Conservation (phyloP, 352 stramenopile species). For the Globisporangium emineosum region DNA sequence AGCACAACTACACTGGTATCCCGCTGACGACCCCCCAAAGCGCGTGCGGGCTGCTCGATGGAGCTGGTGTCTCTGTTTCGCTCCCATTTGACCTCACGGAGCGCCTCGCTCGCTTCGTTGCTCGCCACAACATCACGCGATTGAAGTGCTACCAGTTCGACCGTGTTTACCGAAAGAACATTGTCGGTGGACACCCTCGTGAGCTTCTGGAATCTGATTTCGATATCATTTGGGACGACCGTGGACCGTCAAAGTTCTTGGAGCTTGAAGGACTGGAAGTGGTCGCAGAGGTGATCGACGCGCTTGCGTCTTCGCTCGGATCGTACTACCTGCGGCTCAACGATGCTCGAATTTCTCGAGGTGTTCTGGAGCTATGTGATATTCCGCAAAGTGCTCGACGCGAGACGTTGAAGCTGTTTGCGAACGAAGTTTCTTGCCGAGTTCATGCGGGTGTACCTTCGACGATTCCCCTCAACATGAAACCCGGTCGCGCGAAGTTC, state of each 20-base stretch:
- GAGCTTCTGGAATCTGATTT: conserved; percentile 84
- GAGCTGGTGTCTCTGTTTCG: conserved; percentile 73
- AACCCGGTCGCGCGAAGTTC: conserved; percentile 72
- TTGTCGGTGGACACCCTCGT: conserved; percentile 70
- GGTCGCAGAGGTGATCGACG: conserved; percentile 68
- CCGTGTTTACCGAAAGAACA: conserved; percentile 75
- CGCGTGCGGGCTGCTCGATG: conserved; percentile 66
- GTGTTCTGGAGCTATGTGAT: conserved; percentile 67
- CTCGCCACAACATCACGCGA: conserved; percentile 72
- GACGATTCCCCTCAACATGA: conserved; percentile 52
- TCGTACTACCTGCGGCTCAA: conserved; percentile 82
- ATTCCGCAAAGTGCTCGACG: conserved; percentile 48
- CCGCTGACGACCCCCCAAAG: conserved; percentile 50
- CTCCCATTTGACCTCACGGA: conserved; percentile 85
- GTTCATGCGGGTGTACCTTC: conserved; percentile 61
- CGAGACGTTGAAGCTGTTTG: conserved; percentile 74
- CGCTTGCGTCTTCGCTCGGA: conserved; percentile 52
- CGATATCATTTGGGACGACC: conserved; percentile 84
- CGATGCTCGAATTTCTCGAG: conserved; percentile 65
- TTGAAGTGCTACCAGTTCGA: conserved; percentile 87
- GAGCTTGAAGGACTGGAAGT: conserved; percentile 79
- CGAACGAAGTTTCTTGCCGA: conserved; percentile 67
- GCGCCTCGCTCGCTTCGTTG: conserved; percentile 75
- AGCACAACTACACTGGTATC: conserved; percentile 71
- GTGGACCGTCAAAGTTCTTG: conserved; percentile 55